Percentiles rank a stretch among this genome's conserved stretches.
Conservation (phyloP, 768 basidiomycete species). For the Tylopilus intermedius region DNA sequence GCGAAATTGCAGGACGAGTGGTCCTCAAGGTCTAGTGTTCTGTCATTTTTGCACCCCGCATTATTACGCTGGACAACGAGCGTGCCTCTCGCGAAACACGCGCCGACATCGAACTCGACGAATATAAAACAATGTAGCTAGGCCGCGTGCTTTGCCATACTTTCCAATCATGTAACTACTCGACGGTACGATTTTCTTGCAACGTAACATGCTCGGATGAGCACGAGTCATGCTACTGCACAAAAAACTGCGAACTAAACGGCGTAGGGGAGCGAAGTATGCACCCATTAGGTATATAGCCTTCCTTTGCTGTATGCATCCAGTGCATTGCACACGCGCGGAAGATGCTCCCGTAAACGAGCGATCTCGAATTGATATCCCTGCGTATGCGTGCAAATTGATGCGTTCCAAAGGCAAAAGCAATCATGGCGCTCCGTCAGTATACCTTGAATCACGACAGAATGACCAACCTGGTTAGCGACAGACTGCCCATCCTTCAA, state of each 20-base stretch:
- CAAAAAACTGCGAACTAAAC: not conserved
- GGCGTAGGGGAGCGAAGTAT: no score
- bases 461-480: slow-evolving; percentile 4
- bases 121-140: not conserved
- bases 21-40: slow-evolving; percentile 9
- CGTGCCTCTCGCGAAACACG: no score
- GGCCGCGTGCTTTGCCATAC: not conserved
- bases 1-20: slow-evolving; percentile 18
- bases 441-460: not conserved
- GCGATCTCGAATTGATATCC: slow-evolving; percentile 16
- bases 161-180: not conserved
- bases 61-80: no score
- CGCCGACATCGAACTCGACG: no score
- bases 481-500: slow-evolving; percentile 20
- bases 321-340: slow-evolving; percentile 10
- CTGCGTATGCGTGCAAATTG: not conserved
- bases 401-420: not conserved
- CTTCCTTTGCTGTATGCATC: slow-evolving; percentile 20
- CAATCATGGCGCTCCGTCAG: not conserved
- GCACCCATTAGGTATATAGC: not conserved
- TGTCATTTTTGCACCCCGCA: no score
- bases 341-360: slow-evolving; percentile 16
- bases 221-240: no score
- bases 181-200: not conserved
- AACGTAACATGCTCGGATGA: no score